A percentile compares a stretch with the other conserved stretches of the same genome.
phyloP scores from a whole-genome alignment of 2,329 filamentous ascomycete genomes.

The Neofusicoccum kwambonambiense region DNA sequence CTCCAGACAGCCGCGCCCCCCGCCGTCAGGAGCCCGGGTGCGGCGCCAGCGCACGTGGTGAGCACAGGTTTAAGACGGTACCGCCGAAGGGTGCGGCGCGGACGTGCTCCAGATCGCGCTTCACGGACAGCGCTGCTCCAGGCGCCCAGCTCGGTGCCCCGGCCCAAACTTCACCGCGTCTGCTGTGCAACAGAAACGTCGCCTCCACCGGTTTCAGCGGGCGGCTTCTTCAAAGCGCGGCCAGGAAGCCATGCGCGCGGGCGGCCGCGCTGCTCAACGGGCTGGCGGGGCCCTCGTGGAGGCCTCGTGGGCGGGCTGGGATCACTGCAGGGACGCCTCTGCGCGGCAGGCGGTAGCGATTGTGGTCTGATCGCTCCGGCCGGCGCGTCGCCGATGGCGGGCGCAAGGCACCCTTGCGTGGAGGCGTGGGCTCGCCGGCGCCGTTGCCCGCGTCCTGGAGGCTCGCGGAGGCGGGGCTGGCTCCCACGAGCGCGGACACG shows the following conservation, averaged over 20 bases:
- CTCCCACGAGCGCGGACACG: not conserved
- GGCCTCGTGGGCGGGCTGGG: constrained; percentile 2
- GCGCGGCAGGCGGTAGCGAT: not conserved
- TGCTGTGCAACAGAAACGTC: not conserved
- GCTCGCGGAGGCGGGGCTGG: not conserved
- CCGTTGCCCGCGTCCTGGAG: not conserved
- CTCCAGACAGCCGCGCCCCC: constrained; percentile 4
- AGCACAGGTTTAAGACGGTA: not conserved
- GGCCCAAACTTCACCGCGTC: not conserved
- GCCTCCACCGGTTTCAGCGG: constrained; percentile 11
- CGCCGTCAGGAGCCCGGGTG: constrained; percentile 1
- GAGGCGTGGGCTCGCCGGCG: not conserved
- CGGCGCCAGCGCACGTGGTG: constrained; percentile 12
- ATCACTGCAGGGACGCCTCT: not conserved
- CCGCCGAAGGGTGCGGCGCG: not conserved
- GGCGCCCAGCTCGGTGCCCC: not conserved
- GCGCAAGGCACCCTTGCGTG: constrained; percentile 8
- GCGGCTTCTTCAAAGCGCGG: constrained; percentile 2
- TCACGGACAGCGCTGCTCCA: not conserved
- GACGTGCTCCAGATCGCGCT: not conserved
- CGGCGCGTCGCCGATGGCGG: not conserved
- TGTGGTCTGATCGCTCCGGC: constrained; percentile 8
- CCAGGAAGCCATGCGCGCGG: not conserved
- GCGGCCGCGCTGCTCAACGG: not conserved
- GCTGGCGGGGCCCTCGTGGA: not conserved